These are phyloP conservation scores for Brettanomyces sp. DNA, from an alignment of 805 yeast species.

Conservation along the genomic window DNA sequence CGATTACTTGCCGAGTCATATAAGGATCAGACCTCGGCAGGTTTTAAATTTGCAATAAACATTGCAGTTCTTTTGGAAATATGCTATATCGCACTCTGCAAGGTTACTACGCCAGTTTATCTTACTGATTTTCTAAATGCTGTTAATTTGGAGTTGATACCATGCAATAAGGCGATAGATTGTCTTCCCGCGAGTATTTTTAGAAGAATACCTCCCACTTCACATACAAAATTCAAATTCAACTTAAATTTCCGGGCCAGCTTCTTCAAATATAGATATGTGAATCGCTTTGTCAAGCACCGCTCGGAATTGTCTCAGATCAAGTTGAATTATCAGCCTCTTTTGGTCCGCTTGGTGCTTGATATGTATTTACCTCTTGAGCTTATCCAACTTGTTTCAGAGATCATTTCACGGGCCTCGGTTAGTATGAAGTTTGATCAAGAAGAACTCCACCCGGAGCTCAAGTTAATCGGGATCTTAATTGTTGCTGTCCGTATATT, in stretches of 20 bases:
- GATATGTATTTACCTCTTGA: slow-evolving; percentile 43
- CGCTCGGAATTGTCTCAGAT: slow-evolving; percentile 2
- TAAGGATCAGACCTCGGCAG: background rate
- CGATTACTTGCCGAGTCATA: background rate
- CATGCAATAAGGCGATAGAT: slow-evolving; percentile 23
- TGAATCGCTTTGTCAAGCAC: slow-evolving; percentile 2
- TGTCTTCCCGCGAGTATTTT: slow-evolving; percentile 8
- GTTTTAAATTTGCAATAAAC: background rate
- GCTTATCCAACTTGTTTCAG: slow-evolving; percentile 29
- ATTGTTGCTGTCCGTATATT: slow-evolving; percentile 25
- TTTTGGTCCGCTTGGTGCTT: slow-evolving; percentile 31
- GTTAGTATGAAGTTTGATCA: slow-evolving; percentile 7
- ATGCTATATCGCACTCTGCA: slow-evolving; percentile 42
- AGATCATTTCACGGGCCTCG: slow-evolving; percentile 14
- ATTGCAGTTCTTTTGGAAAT: slow-evolving; percentile 24
- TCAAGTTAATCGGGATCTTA: slow-evolving; percentile 25
- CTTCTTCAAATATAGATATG: background rate
- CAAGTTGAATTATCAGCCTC: slow-evolving; percentile 26
- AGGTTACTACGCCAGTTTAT: slow-evolving; percentile 41
- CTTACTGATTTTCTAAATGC: slow-evolving; percentile 36
- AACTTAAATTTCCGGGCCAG: background rate
- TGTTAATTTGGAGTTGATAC: slow-evolving; percentile 35
- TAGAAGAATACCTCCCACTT: slow-evolving; percentile 1
- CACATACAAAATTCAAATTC: background rate
- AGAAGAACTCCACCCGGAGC: slow-evolving; percentile 27